Evolutionary conservation across 1,139 yeast species (phyloP), one percentile per base, ranked within the genome.

Genomic region (Hansenula lynferdii): DNA sequence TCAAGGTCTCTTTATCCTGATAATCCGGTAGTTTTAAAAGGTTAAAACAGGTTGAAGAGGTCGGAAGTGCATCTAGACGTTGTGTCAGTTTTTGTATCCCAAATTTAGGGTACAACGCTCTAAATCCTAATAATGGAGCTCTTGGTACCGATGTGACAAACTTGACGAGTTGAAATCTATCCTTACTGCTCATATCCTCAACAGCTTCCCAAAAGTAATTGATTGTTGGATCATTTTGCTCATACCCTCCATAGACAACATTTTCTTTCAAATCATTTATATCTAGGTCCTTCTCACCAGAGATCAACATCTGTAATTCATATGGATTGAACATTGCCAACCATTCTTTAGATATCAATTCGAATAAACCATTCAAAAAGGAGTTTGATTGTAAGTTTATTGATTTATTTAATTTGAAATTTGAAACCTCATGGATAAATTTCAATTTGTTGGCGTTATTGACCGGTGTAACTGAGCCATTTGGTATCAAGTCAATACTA

Each of bases 31-130:
- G 61, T 54, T 85, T 89, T 44, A 92, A 66, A 42, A 92, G 61
- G 56, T 92, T 94, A 21, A 89, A 87, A 67, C 98, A 92, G 0
- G 99, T 92, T 0, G 96, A 79, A 0, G 97, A 85, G 0, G 97
- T 87, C 0, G 98, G 98, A 32, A 92, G 66, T 31, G 95, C 65
- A 8, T 70, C 70, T 2, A 56, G 51, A 23, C 69, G 67, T 9
- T 48, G 38, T 3, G 36, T 1, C 83, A 74, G 50, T 80, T 79
- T 35, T 87, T 62, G 10, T 34, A 92, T 84, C 2, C 95, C 95
- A 63, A 92, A 89, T 41, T 69, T 69, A 0, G 99, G 98, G 27
- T 64, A 64, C 37, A 94, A 67, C 8, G 80, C 77, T 4, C 72
- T 69, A 58, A 92, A 92, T 1, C 99, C 99, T 22, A 86, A 68